Evolutionary conservation across 2,329 filamentous ascomycete species (phyloP), one percentile per base, ranked within the genome.

Genomic region (Exophiala sp.): DNA sequence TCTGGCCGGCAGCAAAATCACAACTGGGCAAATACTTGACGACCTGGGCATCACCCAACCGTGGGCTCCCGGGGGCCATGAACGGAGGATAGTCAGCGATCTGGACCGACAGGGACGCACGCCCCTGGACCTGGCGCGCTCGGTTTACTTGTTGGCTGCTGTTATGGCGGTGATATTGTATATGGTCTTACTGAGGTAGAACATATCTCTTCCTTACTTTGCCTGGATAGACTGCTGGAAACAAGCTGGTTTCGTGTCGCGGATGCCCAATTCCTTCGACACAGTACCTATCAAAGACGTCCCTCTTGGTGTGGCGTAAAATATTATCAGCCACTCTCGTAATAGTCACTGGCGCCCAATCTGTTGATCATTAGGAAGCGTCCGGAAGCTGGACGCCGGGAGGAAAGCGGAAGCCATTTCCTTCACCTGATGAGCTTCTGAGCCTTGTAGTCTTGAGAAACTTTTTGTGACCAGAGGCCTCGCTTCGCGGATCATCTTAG

Each of bases 1-100:
- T 21, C 68, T 88, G 8, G 83, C 83, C 0, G 84, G 85, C 0
- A 79, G 81, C 7, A 84, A 81, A 64, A 73, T 88, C 47, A 77
- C 78, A 0, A 70, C 68, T 7, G 75, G 76, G 59, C 74, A 80
- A 64, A 70, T 81, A 3, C 58, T 78, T 10, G 62, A 65, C 47
- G 65, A 71, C 62, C 52, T 62, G 52, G 59, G 58, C 18, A 64
- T 70, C 55, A 47, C 43, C 10, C 64, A 70, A 32, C 72, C 73
- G 10, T 76, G 73, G 73, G 46, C 37, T 6, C 50, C 48, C 21
- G 60, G 57, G 7, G 42, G 24, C 7, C 50, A 56, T 29, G 42
- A 44, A 40, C 50, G 41, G 22, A 56, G 46, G 30, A 37, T 46
- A 21, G 57, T 60, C 2, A 60, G 57, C 43, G 38, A 44, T 27